Evolutionary conservation across 2,329 filamentous ascomycete species (phyloP).

Genomic region (Diaporthe australafricana): DNA sequence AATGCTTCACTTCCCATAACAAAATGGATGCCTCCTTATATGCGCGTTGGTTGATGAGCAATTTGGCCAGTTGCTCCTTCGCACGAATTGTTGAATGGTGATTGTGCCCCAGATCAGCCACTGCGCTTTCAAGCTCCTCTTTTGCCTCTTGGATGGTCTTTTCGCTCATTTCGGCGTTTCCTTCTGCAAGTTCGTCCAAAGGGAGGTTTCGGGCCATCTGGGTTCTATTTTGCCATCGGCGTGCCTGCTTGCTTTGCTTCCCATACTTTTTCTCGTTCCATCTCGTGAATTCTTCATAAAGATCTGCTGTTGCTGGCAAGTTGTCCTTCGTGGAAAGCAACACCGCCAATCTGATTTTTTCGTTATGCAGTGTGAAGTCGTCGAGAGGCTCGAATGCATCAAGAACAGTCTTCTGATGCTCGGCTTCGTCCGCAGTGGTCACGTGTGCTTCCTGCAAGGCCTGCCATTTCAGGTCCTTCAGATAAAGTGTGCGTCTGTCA

Average conservation of each 20-base stretch:
- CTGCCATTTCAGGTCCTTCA: background rate
- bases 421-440: background rate
- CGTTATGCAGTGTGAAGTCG: background rate
- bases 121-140: background rate
- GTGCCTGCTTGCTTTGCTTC: background rate
- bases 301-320: background rate
- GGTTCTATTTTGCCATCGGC: background rate
- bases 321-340: background rate
- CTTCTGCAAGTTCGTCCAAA: too few species aligned
- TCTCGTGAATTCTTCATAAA: background rate
- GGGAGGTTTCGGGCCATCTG: background rate
- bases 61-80: background rate
- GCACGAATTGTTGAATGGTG: background rate
- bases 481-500: constrained; percentile 9
- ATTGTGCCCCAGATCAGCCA: background rate
- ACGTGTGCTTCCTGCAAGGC: background rate
- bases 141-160: constrained; percentile 4
- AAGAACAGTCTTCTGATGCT: background rate
- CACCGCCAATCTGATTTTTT: background rate
- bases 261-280: background rate
- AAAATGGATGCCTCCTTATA: background rate
- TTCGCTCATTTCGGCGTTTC: too few species aligned
- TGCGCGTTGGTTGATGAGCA: background rate
- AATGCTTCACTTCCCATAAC: background rate
- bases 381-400: background rate